Conservation (phyloP, 805 yeast species). For the Pichia insulana region DNA sequence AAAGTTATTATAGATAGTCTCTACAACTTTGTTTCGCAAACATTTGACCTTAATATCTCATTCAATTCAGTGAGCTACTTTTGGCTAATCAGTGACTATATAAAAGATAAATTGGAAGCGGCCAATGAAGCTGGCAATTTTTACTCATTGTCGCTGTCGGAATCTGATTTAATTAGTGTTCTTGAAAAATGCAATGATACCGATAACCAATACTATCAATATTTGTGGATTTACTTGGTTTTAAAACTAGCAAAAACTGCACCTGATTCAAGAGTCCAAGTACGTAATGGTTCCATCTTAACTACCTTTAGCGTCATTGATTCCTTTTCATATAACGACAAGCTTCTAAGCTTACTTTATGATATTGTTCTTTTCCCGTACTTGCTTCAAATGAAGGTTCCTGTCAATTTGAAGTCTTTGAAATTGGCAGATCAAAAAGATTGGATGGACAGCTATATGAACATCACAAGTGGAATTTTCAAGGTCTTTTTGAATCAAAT, state of each 20-base stretch:
- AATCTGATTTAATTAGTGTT: slow-evolving; percentile 14
- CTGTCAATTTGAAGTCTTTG: slow-evolving; percentile 8
- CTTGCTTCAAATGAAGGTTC: slow-evolving; percentile 27
- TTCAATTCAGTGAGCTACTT: slow-evolving; percentile 87
- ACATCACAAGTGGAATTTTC: slow-evolving; percentile 59
- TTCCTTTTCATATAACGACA: slow-evolving; percentile 51
- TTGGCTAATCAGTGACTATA: slow-evolving; percentile 82
- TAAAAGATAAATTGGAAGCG: slow-evolving; percentile 32
- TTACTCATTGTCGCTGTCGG: slow-evolving; percentile 13
- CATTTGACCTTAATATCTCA: slow-evolving; percentile 71
- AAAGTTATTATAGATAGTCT: slow-evolving; percentile 63
- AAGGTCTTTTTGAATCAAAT: slow-evolving; percentile 51
- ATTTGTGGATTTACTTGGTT: slow-evolving; percentile 58
- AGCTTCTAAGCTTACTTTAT: slow-evolving; percentile 65
- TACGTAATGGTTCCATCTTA: slow-evolving; percentile 82
- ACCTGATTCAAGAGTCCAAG: slow-evolving; percentile 62
- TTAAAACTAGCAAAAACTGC: slow-evolving; percentile 55
- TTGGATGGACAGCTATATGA: slow-evolving; percentile 53
- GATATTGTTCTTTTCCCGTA: slow-evolving; percentile 47
- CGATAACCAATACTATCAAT: slow-evolving; percentile 26
- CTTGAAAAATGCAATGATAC: slow-evolving; percentile 10
- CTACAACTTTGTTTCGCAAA: slow-evolving; percentile 62
- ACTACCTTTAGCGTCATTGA: slow-evolving; percentile 79
- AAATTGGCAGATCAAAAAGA: slow-evolving; percentile 21
- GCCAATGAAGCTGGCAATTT: not conserved